Base-by-base conservation (phyloP, 2,329 filamentous ascomycete genomes). In the Aphanocladium album region DNA sequence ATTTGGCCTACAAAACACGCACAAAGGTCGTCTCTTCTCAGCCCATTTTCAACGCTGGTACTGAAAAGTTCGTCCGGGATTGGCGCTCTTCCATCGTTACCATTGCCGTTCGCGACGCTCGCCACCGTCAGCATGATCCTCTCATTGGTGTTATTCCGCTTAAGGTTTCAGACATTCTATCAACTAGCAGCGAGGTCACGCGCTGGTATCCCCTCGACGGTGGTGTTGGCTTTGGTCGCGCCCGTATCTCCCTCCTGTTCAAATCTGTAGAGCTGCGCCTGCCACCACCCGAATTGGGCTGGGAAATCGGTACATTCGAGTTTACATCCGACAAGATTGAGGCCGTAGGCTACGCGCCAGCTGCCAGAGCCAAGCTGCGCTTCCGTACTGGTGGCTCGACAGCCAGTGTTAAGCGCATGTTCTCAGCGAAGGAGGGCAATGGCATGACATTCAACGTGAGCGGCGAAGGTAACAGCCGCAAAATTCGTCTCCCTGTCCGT, bases 181-280 rank as follows among this genome's bases (percentile, higher is more conserved):
- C 93, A 67, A 96, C 89, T 0, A 89, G 87, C 65, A 96, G 91
- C 49, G 91, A 98, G 72, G 78, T 88, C 59, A 96, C 92, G 2
- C 81, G 92, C 62, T 97, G 93, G 92, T 98, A 97, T 72, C 93
- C 95, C n/a, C 82, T 99, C 0, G 93, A 96, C 70, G 95, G 93
- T 23, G 95, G 95, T 12, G 88, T 98, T 64, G 90, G 95, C 0
- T 98, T 95, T 65, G 95, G 95, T 43, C 89, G 93, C 8, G 83
- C 96, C 62, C 88, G 93, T 45, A 89, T 99, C 66, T 96, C 91
- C 0, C 75, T 98, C 3, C 82, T 98, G 3, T 96, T 97, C 83
- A 88, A 93, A 30, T 93, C 90, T 30, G 85, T 97, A 47, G 93
- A 96, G 72, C 89, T 93, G 57, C 86, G 86, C 50, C 80, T 98